A percentile compares a stretch with the other conserved stretches of the same genome.
These are phyloP conservation scores for Cytospora schulzeri DNA, from an alignment of 2,329 filamentous ascomycete genomes.

Conservation along the genomic window DNA sequence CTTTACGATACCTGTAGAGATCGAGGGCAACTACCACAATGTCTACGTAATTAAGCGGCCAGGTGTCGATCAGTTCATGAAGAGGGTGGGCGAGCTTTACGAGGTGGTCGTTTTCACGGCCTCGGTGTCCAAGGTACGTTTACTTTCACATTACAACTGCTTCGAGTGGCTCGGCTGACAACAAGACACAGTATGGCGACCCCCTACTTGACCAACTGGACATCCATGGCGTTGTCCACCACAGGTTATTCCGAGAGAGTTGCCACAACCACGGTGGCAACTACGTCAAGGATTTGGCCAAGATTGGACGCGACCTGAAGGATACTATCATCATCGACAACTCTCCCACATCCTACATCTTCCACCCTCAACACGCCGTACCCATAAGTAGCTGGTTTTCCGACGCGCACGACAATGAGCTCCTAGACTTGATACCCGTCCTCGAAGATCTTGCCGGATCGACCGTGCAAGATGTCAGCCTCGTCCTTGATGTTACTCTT, in stretches of 20 bases:
- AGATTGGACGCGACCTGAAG: slow-evolving; percentile 91
- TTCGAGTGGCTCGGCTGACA: slow-evolving; percentile 22
- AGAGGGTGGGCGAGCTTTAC: slow-evolving; percentile 94
- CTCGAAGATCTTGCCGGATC: slow-evolving; percentile 91
- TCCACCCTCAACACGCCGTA: slow-evolving; percentile 97
- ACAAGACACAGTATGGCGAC: slow-evolving; percentile 76
- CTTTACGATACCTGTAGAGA: slow-evolving; percentile 98
- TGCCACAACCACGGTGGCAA: slow-evolving; percentile 99
- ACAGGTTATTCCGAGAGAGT: slow-evolving; percentile 94
- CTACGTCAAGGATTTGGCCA: slow-evolving; percentile 98
- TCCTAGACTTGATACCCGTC: slow-evolving; percentile 95
- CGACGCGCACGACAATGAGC: slow-evolving; percentile 97
- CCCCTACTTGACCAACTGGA: slow-evolving; percentile 94
- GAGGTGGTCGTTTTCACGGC: slow-evolving; percentile 99
- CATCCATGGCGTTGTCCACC: slow-evolving; percentile 95
- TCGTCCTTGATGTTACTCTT: slow-evolving; percentile 90
- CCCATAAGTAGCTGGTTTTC: slow-evolving; percentile 99
- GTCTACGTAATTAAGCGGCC: slow-evolving; percentile 99
- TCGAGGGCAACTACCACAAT: slow-evolving; percentile 98
- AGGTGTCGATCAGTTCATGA: slow-evolving; percentile 99
- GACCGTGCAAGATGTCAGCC: slow-evolving; percentile 91
- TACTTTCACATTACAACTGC: neutral
- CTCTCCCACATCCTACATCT: slow-evolving; percentile 98
- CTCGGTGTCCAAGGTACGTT: slow-evolving; percentile 88
- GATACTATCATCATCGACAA: slow-evolving; percentile 99